A percentile compares a stretch with the other conserved stretches of the same genome.
Evolutionary conservation across 2,329 filamentous ascomycete species (phyloP).

Genomic region (Magnaporthales sp.): DNA sequence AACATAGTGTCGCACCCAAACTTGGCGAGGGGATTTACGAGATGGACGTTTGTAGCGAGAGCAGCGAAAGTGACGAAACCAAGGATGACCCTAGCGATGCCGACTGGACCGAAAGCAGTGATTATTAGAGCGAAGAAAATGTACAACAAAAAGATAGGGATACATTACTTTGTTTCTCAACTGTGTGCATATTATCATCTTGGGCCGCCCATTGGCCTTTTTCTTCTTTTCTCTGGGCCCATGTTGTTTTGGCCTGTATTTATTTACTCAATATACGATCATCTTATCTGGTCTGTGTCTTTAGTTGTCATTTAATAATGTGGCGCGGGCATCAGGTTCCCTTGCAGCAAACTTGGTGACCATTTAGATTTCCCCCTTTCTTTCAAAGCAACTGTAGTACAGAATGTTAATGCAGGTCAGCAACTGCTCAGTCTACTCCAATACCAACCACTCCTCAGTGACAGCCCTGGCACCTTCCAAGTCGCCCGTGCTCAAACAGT

Average conservation of each 20-base stretch:
- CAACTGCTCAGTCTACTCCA: conserved; percentile 14
- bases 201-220: neutral
- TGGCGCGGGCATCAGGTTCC: neutral
- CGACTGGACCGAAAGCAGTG: neutral
- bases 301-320: neutral
- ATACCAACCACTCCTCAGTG: conserved; percentile 49
- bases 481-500: conserved; percentile 59
- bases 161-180: neutral
- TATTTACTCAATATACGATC: neutral
- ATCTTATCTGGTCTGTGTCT: neutral
- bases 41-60: neutral
- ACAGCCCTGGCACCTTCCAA: conserved; percentile 48
- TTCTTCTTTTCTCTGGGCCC: neutral
- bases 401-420: no score
- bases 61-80: neutral
- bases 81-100: neutral
- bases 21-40: neutral
- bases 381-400: neutral
- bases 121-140: neutral
- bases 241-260: neutral
- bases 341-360: neutral
- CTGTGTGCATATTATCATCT: neutral
- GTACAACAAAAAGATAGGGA: neutral
- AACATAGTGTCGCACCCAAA: neutral
- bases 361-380: neutral